Evolutionary conservation across 371 early-diverging fungal genomes (phyloP).

Genomic region (Batkoa obscura): DNA sequence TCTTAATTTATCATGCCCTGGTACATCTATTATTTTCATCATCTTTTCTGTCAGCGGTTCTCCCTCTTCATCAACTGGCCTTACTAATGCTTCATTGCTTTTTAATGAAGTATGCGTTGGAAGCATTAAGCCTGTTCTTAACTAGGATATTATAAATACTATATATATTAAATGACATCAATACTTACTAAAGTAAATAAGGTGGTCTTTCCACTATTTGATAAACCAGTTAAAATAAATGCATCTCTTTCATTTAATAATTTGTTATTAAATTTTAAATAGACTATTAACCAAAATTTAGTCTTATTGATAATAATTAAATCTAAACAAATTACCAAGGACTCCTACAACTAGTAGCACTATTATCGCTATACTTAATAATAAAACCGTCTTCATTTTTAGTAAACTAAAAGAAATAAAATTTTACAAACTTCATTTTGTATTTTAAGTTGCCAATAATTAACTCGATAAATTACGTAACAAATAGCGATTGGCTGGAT

Average conservation of each 20-base stretch:
- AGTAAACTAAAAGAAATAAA: too few relatives aligned
- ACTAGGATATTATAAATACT: not conserved
- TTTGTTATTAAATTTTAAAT: too few relatives aligned
- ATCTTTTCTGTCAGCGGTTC: slow-evolving; percentile 13
- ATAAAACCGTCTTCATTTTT: too few relatives aligned
- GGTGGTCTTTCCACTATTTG: not conserved
- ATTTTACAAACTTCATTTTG: too few relatives aligned
- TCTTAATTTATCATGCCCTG: slow-evolving; percentile 63
- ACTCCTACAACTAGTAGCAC: too few relatives aligned
- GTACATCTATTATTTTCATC: slow-evolving; percentile 58
- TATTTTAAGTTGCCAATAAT: too few relatives aligned
- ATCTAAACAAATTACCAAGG: too few relatives aligned
- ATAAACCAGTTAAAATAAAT: not conserved
- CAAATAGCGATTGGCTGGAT: too few relatives aligned
- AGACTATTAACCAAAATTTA: too few relatives aligned
- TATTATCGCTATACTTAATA: too few relatives aligned
- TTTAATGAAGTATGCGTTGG: not conserved
- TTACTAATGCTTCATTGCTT: not conserved
- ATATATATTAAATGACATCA: not conserved
- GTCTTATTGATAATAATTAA: too few relatives aligned
- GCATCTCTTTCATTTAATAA: not conserved
- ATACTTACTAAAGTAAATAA: not conserved
- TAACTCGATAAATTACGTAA: too few relatives aligned
- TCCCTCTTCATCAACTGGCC: not conserved
- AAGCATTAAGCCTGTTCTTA: not conserved